Base-by-base conservation (phyloP, 139 green algal genomes). In the Tetradesmus lagerheimii region DNA sequence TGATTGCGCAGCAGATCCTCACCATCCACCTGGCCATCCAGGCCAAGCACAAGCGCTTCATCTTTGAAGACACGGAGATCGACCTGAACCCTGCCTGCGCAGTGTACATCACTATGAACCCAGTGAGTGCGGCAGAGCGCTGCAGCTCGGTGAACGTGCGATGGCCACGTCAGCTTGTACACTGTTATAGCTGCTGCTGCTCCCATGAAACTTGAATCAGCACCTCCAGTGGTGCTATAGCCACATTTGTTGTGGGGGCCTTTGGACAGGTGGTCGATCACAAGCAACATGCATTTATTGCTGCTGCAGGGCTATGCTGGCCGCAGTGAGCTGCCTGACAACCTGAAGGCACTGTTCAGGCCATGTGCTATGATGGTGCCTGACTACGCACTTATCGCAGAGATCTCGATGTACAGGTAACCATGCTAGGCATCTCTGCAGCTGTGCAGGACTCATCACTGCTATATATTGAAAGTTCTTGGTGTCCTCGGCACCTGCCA, bases 71-170 rank as follows among this genome's bases (percentile, higher is more conserved):
- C 94, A 96, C 93, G 0, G 96, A 98, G 94, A 94, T 98, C 31
- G 88, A 93, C 76, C 92, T 98, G 38, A 96, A 98, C 91, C 86
- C 89, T 18, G 85, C 91, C 14, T 97, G 94, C 91, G 89, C 86
- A 57, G 96, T 98, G 25, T 94, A 91, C 88, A 98, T 98, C 91
- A 98, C 96, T 83, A 98, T 98, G 96, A 98, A 98, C 92, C 96
- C 96, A 9, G 96, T 95, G 31, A 96, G 97, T 92, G 45, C 2
- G 45, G 27, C 37, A 41, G 31, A 16, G 80, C n/a, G 41, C 31
- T 74, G 45, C 9, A 74, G 9, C 57, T 31, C 16, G 57, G 20
- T 35, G n/a, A n/a, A n/a, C n/a, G n/a, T n/a, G 18, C 3, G 25
- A 23, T 31, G 57, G 57, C 8, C 25, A 64, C 11, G 23, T 12